phyloP scores from a whole-genome alignment of 2,329 filamentous ascomycete genomes.

The Endoconidiophora polonica region DNA sequence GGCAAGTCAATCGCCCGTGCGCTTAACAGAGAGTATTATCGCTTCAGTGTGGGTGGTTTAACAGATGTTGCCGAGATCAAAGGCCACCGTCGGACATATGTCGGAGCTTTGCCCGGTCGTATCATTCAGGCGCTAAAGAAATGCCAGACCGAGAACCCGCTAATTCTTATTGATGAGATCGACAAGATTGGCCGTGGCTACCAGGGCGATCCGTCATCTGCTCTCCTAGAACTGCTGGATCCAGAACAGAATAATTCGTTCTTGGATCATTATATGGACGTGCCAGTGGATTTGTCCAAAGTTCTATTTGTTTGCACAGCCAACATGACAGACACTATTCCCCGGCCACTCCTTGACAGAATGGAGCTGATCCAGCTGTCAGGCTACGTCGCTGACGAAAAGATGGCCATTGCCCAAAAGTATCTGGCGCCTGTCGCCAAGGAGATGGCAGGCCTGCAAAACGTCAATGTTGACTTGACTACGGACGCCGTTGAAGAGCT shows the following conservation, averaged over 20 bases:
- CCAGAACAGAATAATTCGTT: constrained; percentile 97
- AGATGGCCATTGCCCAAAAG: constrained; percentile 91
- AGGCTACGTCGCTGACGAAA: constrained; percentile 93
- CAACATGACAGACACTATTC: constrained; percentile 97
- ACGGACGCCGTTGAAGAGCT: constrained; percentile 85
- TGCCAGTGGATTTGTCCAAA: constrained; percentile 92
- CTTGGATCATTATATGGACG: constrained; percentile 96
- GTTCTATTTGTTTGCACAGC: constrained; percentile 97
- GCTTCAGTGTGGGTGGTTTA: constrained; percentile 91
- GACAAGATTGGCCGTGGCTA: constrained; percentile 97
- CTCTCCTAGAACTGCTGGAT: constrained; percentile 81
- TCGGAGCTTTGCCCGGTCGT: constrained; percentile 83
- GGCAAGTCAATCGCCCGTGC: constrained; percentile 95
- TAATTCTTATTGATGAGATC: constrained; percentile 92
- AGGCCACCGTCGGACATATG: constrained; percentile 88
- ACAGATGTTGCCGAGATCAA: constrained; percentile 99
- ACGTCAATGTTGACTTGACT: constrained; percentile 75
- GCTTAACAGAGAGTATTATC: constrained; percentile 89
- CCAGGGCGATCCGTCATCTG: constrained; percentile 90
- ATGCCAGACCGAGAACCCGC: constrained; percentile 93
- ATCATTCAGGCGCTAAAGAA: constrained; percentile 99
- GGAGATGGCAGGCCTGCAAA: constrained; percentile 75
- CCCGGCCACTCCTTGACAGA: constrained; percentile 77
- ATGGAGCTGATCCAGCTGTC: constrained; percentile 97
- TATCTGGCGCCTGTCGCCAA: constrained; percentile 92